Conservation (phyloP, 441 rosid species). For the Gossypium schwendimanii region DNA sequence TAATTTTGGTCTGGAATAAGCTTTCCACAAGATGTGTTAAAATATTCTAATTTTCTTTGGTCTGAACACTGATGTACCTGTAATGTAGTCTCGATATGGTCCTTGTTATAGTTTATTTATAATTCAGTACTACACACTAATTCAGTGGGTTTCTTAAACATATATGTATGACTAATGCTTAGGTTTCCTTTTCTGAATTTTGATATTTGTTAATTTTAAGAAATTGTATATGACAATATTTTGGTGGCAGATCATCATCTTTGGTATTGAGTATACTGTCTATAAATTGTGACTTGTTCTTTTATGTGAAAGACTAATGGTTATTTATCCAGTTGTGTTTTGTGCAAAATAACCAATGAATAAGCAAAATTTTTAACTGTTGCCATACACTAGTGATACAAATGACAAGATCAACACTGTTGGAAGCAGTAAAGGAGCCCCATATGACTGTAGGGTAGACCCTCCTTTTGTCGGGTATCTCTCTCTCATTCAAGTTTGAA, state of each 20-base stretch:
- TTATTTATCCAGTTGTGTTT: not conserved
- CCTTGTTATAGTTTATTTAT: not conserved
- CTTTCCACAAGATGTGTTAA: not conserved
- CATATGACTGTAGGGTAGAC: slow-evolving; percentile 64
- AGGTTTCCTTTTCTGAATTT: not conserved
- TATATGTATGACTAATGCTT: not conserved
- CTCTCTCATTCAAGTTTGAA: slow-evolving; percentile 10
- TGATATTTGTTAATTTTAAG: not conserved
- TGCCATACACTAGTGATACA: slow-evolving; percentile 2
- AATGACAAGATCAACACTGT: slow-evolving; percentile 29
- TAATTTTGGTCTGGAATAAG: not conserved
- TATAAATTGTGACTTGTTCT: not conserved
- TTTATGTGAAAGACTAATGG: not conserved
- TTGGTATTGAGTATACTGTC: not conserved
- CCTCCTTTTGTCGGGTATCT: slow-evolving; percentile 81
- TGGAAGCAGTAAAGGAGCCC: slow-evolving; percentile 33
- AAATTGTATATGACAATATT: not conserved
- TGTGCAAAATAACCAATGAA: not conserved
- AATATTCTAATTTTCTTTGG: not conserved
- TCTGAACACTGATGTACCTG: not conserved
- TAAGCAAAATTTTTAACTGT: not conserved
- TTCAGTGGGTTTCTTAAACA: not conserved
- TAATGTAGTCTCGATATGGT: not conserved
- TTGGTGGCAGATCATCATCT: not conserved
- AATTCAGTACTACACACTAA: not conserved